Base-by-base conservation (phyloP, 441 rosid species). In the Brassica hybrid region DNA sequence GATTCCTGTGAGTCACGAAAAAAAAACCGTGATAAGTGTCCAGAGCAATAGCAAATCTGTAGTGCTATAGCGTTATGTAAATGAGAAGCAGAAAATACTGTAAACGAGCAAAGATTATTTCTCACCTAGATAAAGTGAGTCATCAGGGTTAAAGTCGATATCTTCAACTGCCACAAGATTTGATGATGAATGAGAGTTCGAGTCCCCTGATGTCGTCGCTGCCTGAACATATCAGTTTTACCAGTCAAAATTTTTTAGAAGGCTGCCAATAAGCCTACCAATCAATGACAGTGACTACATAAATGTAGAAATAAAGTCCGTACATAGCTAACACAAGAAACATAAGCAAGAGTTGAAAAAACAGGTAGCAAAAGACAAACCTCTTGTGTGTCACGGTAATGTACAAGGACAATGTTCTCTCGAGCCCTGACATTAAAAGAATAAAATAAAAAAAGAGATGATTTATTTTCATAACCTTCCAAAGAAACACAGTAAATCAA, bases 371-470 rank as follows among this genome's bases (percentile, higher is more conserved):
- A 32, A 59, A 71, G 25, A 86, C 95, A 75, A 80, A 94, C 99
- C 99, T 94, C 99, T 70, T 84, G 91, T 63, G 98, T 96, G 77
- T 96, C 98, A 61, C 99, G 99, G 74, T 96, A 96, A 82, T 96
- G 99, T 74, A 96, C 99, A 70, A 96, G 99, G 82, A 96, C 99
- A 25, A 92, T 87, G 79, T 96, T 92, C 76, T 96, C 99, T 62
- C 86, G 79, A 78, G 84, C 74, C 94, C 99, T 96, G 92, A 63
- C 82, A 82, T 18, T 61, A 30, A 2, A 25, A 73, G 54, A 30
- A 5, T 4, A 30, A 48, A 76, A 61, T 50, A 77, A 7, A 56
- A 76, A 56, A 66, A 21, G 65, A 56, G 17, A 25, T 52, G 34
- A 30, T 30, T 30, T 30, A 30, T 30, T 30, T 30, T 63, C 41